Evolutionary conservation across 768 basidiomycete species (phyloP).

Genomic region (Amanita jacksonii): DNA sequence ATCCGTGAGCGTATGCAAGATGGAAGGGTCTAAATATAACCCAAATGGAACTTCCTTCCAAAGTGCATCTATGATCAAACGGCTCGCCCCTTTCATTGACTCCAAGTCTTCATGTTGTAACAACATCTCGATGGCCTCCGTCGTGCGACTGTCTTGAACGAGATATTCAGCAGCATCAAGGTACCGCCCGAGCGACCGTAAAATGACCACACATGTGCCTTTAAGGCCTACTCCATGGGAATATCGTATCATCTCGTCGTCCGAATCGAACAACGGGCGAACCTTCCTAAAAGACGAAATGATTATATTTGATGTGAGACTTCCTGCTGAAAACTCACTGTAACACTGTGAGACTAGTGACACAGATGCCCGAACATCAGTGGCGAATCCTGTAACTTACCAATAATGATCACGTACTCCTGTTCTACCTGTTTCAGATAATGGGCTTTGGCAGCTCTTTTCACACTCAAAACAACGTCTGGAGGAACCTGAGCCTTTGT

Average conservation of each 20-base stretch:
- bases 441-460: slow-evolving; percentile 33
- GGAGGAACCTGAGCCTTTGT: slow-evolving; percentile 23
- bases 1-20: no score
- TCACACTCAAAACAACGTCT: slow-evolving; percentile 26
- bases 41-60: slow-evolving; percentile 40
- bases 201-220: slow-evolving; percentile 33
- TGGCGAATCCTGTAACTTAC: background rate
- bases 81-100: slow-evolving; percentile 24
- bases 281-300: slow-evolving; percentile 30
- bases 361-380: background rate
- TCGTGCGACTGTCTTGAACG: slow-evolving; percentile 33
- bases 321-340: background rate
- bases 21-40: no score
- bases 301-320: background rate
- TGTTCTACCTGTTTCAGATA: slow-evolving; percentile 31
- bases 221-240: slow-evolving; percentile 46
- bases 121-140: slow-evolving; percentile 39
- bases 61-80: slow-evolving; percentile 31
- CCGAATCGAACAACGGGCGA: slow-evolving; percentile 34
- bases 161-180: slow-evolving; percentile 45
- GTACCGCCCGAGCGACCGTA: slow-evolving; percentile 31
- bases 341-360: background rate
- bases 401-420: slow-evolving; percentile 21
- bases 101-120: slow-evolving; percentile 23
- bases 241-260: slow-evolving; percentile 48